Conservation (phyloP, 176 grass and related monocot species). For the Tillandsia fasciculata region DNA sequence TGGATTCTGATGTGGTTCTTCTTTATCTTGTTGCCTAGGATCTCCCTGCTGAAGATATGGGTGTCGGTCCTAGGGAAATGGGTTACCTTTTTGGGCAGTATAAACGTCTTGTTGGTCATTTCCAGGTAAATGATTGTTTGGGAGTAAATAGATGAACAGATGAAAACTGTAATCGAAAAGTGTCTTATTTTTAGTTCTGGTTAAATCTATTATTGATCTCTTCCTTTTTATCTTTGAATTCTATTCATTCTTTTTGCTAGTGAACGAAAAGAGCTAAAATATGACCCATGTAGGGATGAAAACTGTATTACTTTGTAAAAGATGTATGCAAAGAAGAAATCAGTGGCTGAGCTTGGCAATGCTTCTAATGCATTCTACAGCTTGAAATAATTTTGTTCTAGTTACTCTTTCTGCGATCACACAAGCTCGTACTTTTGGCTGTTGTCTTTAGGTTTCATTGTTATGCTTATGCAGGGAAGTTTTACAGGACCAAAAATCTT, state of each 20-base stretch:
- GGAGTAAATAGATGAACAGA: not conserved
- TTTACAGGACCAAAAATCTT: constrained; percentile 99
- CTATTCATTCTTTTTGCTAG: too few species aligned
- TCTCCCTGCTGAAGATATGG: constrained; percentile 88
- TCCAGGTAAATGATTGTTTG: constrained; percentile 53
- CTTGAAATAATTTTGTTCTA: not conserved
- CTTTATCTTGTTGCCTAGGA: constrained; percentile 35
- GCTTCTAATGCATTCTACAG: too few species aligned
- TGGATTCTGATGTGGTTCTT: constrained; percentile 4
- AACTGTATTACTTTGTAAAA: too few species aligned
- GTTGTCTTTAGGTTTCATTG: constrained; percentile 40
- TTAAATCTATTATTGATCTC: too few species aligned
- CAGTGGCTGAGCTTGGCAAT: too few species aligned
- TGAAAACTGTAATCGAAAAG: not conserved
- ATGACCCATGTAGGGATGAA: too few species aligned
- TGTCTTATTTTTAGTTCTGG: too few species aligned
- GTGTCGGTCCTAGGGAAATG: constrained; percentile 96
- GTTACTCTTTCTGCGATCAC: not conserved
- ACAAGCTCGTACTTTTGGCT: not conserved
- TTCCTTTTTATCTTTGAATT: too few species aligned
- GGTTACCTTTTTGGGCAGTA: constrained; percentile 98
- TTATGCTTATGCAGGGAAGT: constrained; percentile 81
- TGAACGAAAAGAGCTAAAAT: too few species aligned
- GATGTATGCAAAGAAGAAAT: too few species aligned
- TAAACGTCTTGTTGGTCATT: constrained; percentile 88